Evolutionary conservation across 2,329 filamentous ascomycete species (phyloP), one percentile per base, ranked within the genome.

Genomic region (Scytalidium sp.): DNA sequence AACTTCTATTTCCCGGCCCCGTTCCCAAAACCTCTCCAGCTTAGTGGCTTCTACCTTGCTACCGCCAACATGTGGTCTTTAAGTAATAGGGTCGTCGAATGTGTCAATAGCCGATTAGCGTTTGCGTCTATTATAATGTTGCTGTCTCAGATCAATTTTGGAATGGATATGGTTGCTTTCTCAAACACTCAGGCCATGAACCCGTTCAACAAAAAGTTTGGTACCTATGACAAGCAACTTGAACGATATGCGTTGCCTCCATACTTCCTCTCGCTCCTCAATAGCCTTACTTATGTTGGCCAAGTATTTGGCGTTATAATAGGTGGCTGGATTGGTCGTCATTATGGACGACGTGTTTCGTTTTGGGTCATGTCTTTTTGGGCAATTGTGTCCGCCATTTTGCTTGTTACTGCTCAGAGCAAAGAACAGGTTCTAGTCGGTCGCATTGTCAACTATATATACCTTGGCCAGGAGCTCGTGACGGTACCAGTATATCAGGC

Each of bases 401-500:
- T 71, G 8, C 48, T 60, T 3, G 52, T 71, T 36, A 70, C 67
- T 0, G 62, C 67, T 4, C 52, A 57, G 11, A 60, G 32, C n/a
- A 55, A 48, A 3, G 53, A 56, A 1, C 67, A 70, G 46, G 66
- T 68, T 15, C 53, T 72, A 43, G 63, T 60, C 2, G 68, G 58
- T 1, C 62, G 68, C 3, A 66, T 67, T 6, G 56, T 72, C 3
- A 66, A 68, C 36, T 43, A 70, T 45, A 45, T 67, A 19, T 72
- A 72, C 42, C 59, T 71, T 25, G 70, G 69, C 13, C 70, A 70
- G 62, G 69, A 72, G 50, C 59, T 72, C 9, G 64, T 69, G 0
- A 56, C 67, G 2, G 65, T 71, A 0, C 70, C 70, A 0, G 60
- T 64, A 0, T 66, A 62, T 9, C 66, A 69, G 47, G 66, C 66